Evolutionary conservation across 768 basidiomycete species (phyloP), one percentile per base, ranked within the genome.

Genomic region (Atractiella rhizophila): DNA sequence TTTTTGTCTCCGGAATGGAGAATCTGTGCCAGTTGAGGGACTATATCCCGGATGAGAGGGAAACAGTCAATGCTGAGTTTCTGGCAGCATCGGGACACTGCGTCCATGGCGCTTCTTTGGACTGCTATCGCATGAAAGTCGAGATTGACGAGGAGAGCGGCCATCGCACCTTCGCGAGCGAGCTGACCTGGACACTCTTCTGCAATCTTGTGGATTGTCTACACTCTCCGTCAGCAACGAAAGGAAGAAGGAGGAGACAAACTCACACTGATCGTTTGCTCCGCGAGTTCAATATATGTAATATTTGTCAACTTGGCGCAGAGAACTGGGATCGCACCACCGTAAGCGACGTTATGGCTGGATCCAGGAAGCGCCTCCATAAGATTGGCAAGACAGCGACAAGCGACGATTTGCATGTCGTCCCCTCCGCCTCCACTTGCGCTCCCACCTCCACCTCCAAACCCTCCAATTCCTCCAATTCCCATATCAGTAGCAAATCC

Each of bases 71-170:
- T 58, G 3, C 81, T 74, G 38, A 91, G 71, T 56, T 82, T 82
- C 36, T 83, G 73, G 60, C 91, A 96, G 53, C 91, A 96, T 52
- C 94, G 94, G 26, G 88, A 76, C 2, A 86, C 86, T 15, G 91
- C 86, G 52, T 91, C 85, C 20, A 98, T 64, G 19, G 91, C 91
- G 1, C 85, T 96, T 37, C 91, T 70, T 57, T 98, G 91, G 11
- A 94, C 86, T 24, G 85, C 80, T 52, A 86, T 94, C 13, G 82
- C 85, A 63, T 96, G 96, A 63, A 98, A 98, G 62, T 96, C 88
- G 51, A 98, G 73, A 60, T 80, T 94, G 57, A 80, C 83, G 52
- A 96, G 70, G 28, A 96, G 64, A 21, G 88, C 86, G 9, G 78
- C 71, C 16, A 98, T 66, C 21, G 91, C 91, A 38, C 83, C 83